Percentiles rank a stretch among this genome's conserved stretches.
Evolutionary conservation across 345 rosid species (phyloP).

Genomic region (Rhodamnia rubescens): DNA sequence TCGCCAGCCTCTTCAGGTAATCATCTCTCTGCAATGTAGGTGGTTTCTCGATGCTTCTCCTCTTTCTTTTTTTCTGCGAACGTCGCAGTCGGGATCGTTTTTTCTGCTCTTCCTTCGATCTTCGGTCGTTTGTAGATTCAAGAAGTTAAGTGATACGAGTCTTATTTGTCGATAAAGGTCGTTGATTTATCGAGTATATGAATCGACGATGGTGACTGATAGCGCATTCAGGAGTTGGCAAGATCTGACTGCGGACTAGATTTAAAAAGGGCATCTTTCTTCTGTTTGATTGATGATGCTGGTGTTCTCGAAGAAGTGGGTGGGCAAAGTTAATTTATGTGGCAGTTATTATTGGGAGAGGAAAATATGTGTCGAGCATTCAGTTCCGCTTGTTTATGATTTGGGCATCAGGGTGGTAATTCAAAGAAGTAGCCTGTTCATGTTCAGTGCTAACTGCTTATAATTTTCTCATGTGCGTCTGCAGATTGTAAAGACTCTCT

Average conservation of each 20-base stretch:
- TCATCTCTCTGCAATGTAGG: neutral
- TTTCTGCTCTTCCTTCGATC: neutral
- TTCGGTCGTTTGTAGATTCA: neutral
- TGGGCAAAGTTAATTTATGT: neutral
- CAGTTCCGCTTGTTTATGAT: neutral
- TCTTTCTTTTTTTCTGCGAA: neutral
- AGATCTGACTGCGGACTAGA: neutral
- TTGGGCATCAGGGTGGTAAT: neutral
- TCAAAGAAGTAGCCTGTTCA: neutral
- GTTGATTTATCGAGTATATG: neutral
- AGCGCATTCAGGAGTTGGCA: neutral
- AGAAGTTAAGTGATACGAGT: neutral
- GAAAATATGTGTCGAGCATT: neutral
- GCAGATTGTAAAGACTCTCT: neutral
- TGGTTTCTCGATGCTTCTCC: neutral
- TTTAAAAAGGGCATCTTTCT: neutral
- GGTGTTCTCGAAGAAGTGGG: neutral
- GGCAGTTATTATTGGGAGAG: neutral
- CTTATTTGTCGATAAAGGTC: neutral
- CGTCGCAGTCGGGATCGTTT: neutral
- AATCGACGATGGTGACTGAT: neutral
- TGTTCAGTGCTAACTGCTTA: neutral
- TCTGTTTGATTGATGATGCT: neutral
- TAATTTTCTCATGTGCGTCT: neutral
- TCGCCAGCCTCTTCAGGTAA: neutral